Conservation (phyloP, 192 early-diverging fungal species). For the Rhizophagus sp. region DNA sequence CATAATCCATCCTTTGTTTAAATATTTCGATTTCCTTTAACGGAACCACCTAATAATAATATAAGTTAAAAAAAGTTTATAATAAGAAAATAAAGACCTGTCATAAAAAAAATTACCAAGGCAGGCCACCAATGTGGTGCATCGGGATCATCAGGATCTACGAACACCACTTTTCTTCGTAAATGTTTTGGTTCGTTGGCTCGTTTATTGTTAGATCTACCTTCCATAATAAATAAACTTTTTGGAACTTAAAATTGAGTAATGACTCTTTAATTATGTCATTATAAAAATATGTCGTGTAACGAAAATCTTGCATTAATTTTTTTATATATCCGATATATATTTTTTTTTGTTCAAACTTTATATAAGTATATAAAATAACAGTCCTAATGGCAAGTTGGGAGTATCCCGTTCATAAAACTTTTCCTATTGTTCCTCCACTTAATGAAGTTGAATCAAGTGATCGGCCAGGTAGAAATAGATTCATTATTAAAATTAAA, state of each 20-base stretch:
- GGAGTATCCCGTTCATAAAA: not conserved
- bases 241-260: too few species aligned
- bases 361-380: too few species aligned
- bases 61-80: not conserved
- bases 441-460: not conserved
- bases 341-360: too few species aligned
- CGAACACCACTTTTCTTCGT: slow-evolving; percentile 51
- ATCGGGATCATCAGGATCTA: slow-evolving; percentile 55
- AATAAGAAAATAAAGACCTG: not conserved
- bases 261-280: too few species aligned
- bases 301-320: too few species aligned
- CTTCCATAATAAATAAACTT: not conserved
- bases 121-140: slow-evolving; percentile 63
- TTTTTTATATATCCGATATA: too few species aligned
- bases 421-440: not conserved
- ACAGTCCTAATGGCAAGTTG: not conserved
- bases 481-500: too few species aligned
- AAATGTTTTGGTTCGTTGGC: slow-evolving; percentile 21
- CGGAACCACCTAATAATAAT: slow-evolving; percentile 43
- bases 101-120: slow-evolving; percentile 33
- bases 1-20: slow-evolving; percentile 43
- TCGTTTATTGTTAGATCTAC: not conserved
- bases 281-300: too few species aligned
- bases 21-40: slow-evolving; percentile 51
- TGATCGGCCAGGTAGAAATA: too few species aligned